A percentile compares a stretch with the other conserved stretches of the same genome.
Conservation (phyloP, 2,329 filamentous ascomycete genomes). For the Colletotrichum filicis region DNA sequence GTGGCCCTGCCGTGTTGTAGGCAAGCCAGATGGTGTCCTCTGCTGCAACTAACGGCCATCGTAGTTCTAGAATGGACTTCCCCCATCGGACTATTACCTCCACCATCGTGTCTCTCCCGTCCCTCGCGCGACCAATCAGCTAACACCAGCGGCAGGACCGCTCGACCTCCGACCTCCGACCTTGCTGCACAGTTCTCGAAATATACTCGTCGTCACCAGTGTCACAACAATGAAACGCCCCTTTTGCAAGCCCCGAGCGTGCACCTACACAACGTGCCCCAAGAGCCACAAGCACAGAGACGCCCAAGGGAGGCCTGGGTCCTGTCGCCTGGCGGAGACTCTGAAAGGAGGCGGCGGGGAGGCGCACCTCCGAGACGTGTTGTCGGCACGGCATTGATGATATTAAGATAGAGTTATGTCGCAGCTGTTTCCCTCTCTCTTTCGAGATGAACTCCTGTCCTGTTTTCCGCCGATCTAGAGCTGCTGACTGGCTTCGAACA, state of each 20-base stretch:
- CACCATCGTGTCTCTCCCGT: constrained; percentile 8
- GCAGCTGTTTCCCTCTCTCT: constrained; percentile 13
- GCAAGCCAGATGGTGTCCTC: constrained; percentile 13
- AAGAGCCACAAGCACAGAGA: constrained; percentile 27
- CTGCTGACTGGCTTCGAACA: constrained; percentile 14
- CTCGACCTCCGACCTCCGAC: constrained; percentile 28
- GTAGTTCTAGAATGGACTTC: constrained; percentile 34
- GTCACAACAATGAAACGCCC: constrained; percentile 35
- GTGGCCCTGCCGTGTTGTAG: constrained; percentile 1
- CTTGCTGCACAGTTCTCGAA: constrained; percentile 28
- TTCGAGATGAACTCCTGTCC: constrained; percentile 28
- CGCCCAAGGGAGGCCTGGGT: constrained; percentile 8
- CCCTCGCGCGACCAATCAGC: constrained; percentile 21
- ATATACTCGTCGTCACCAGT: constrained; percentile 32
- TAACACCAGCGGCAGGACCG: constrained; percentile 5
- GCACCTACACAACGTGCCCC: constrained; percentile 8
- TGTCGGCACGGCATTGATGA: constrained; percentile 26
- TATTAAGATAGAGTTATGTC: constrained; percentile 34
- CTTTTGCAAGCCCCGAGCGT: constrained; percentile 34
- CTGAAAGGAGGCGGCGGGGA: not conserved
- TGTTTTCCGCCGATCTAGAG: constrained; percentile 26
- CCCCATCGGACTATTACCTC: constrained; percentile 30
- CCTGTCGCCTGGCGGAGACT: not conserved
- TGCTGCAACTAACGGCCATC: constrained; percentile 27
- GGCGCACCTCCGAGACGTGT: constrained; percentile 22